Evolutionary conservation across 106 monocot species (phyloP).

Genomic region (Gastrodia elata): DNA sequence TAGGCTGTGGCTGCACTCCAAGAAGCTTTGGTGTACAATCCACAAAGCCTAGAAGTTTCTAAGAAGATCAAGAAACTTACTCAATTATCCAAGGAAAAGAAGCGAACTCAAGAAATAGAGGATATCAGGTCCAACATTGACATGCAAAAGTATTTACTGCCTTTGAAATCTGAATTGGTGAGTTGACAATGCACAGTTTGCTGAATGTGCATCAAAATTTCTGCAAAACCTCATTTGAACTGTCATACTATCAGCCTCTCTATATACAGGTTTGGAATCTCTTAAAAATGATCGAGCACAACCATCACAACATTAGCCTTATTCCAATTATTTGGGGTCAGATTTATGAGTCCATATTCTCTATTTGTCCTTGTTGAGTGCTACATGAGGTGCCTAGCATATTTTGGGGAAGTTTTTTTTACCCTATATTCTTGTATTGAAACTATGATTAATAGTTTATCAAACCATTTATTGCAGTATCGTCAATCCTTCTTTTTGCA

Average conservation of each 20-base stretch:
- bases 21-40: conserved; percentile 70
- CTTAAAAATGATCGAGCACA: not conserved
- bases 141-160: conserved; percentile 49
- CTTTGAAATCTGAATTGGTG: conserved; percentile 71
- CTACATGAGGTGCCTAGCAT: not conserved
- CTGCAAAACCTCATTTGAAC: not conserved
- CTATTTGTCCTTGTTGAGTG: not conserved
- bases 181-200: conserved; percentile 9
- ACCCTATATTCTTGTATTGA: not conserved
- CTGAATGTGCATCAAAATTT: not conserved
- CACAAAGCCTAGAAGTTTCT: conserved; percentile 64
- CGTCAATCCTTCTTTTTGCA: not conserved
- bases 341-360: not conserved
- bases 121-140: conserved; percentile 59
- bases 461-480: not conserved
- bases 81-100: conserved; percentile 63
- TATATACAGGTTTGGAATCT: not conserved
- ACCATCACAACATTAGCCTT: not conserved
- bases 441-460: not conserved
- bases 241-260: not conserved
- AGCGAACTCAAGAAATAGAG: conserved; percentile 46
- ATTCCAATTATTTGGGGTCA: not conserved
- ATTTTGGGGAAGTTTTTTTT: not conserved
- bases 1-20: conserved; percentile 71
- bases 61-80: conserved; percentile 76